These are phyloP conservation scores for Tagetes patula DNA, from an alignment of 129 eudicot genomes.

Conservation along the genomic window DNA sequence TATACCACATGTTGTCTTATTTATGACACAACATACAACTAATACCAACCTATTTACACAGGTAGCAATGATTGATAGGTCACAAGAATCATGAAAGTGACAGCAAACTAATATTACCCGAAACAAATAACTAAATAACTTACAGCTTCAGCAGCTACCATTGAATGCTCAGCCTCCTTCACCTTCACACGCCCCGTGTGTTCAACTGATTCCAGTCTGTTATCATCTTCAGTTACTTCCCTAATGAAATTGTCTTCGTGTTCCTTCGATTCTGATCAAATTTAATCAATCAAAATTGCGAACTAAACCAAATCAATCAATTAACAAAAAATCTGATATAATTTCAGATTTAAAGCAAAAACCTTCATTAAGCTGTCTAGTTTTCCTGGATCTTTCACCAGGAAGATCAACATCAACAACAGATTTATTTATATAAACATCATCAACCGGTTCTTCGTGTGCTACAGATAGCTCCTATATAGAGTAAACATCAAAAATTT, in stretches of 20 bases:
- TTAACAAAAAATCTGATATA: not conserved
- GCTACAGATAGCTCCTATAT: slow-evolving; percentile 55
- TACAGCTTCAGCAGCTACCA: slow-evolving; percentile 38
- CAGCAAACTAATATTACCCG: slow-evolving; percentile 4
- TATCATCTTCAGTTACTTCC: slow-evolving; percentile 38
- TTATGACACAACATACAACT: slow-evolving; percentile 14
- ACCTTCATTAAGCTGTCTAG: slow-evolving; percentile 79
- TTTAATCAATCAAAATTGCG: not conserved
- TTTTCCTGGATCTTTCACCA: slow-evolving; percentile 45
- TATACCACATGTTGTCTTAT: not conserved
- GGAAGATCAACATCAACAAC: slow-evolving; percentile 35
- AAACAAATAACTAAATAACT: not conserved
- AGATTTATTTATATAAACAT: slow-evolving; percentile 37
- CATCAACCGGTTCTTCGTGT: slow-evolving; percentile 4
- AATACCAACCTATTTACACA: not conserved
- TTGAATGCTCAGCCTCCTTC: slow-evolving; percentile 25
- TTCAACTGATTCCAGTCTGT: slow-evolving; percentile 20
- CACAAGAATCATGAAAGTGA: slow-evolving; percentile 27
- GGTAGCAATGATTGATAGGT: slow-evolving; percentile 25
- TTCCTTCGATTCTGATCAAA: slow-evolving; percentile 37
- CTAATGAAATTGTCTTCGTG: slow-evolving; percentile 45
- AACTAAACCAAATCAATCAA: slow-evolving; percentile 3
- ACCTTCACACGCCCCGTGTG: slow-evolving; percentile 24
- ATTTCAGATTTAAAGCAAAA: not conserved
- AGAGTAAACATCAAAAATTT: not conserved